Conservation (phyloP, 495 filamentous ascomycete genomes). For the Lasiosphaeriaceae sp. region DNA sequence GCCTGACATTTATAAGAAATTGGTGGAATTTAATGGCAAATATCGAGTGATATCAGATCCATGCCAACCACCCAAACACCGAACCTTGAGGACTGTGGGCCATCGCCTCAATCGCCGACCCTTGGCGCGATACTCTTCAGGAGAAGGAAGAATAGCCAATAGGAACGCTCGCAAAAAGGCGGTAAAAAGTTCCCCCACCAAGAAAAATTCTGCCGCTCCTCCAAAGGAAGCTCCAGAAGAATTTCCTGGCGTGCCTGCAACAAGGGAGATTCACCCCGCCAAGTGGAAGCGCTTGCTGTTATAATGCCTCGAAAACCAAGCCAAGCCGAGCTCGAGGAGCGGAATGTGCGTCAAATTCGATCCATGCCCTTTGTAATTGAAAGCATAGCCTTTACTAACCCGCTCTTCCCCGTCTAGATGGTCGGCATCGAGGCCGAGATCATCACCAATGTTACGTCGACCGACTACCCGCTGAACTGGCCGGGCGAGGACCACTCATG, state of each 20-base stretch:
- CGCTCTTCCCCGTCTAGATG: constrained; percentile 48
- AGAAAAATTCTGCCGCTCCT: constrained; percentile 30
- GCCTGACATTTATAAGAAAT: too few relatives aligned
- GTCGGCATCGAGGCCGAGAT: constrained; percentile 85
- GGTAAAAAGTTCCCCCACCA: constrained; percentile 26
- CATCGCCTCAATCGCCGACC: too few relatives aligned
- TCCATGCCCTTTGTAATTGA: too few relatives aligned
- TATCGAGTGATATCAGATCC: too few relatives aligned
- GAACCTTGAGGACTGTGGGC: neutral
- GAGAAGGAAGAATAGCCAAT: neutral
- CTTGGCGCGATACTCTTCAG: too few relatives aligned
- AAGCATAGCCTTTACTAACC: neutral
- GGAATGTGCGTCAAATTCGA: constrained; percentile 31
- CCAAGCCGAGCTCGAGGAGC: constrained; percentile 34
- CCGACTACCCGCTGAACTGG: constrained; percentile 86
- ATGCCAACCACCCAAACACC: neutral
- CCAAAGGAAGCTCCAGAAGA: constrained; percentile 3
- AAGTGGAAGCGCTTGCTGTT: neutral
- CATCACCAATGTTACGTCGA: constrained; percentile 80
- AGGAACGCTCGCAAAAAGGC: constrained; percentile 13
- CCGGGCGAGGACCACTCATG: constrained; percentile 87
- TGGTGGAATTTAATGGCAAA: too few relatives aligned
- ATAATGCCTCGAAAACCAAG: constrained; percentile 28
- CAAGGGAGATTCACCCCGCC: neutral
- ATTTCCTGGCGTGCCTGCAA: neutral